A percentile compares a stretch with the other conserved stretches of the same genome.
Evolutionary conservation across 352 stramenopile genomes (phyloP).

Genomic region (Halophytophthora batemanensis): DNA sequence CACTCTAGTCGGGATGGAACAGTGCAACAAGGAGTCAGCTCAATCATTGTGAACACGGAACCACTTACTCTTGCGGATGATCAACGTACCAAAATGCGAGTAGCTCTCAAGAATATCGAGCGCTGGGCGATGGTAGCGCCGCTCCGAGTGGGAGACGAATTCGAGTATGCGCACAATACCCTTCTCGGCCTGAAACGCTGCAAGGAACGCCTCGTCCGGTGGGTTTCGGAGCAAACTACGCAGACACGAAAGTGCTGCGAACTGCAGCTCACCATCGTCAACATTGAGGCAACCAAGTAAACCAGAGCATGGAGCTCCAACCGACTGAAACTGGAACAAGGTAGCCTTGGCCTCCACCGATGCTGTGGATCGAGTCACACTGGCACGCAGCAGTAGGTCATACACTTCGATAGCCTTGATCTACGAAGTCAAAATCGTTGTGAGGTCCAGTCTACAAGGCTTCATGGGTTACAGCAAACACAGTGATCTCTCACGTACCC

Average conservation of each 20-base stretch:
- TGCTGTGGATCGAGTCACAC: neutral
- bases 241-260: conserved; percentile 39
- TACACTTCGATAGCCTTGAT: conserved; percentile 24
- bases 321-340: conserved; percentile 31
- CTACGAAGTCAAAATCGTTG: conserved; percentile 17
- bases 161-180: conserved; percentile 21
- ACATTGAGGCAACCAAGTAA: conserved; percentile 34
- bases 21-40: too few species aligned
- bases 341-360: neutral
- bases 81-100: conserved; percentile 44
- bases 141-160: conserved; percentile 30
- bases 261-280: conserved; percentile 28
- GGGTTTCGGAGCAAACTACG: conserved; percentile 24
- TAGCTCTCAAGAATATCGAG: conserved; percentile 52
- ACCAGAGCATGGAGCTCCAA: conserved; percentile 23
- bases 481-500: conserved; percentile 13
- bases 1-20: too few species aligned
- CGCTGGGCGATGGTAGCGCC: conserved; percentile 33
- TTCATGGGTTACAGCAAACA: neutral
- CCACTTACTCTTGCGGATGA: too few species aligned
- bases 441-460: conserved; percentile 18
- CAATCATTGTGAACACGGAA: too few species aligned
- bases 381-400: conserved; percentile 15
- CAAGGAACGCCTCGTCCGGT: conserved; percentile 27
- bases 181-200: conserved; percentile 23